Conservation (phyloP, 805 yeast species). For the Metschnikowia borealis region DNA sequence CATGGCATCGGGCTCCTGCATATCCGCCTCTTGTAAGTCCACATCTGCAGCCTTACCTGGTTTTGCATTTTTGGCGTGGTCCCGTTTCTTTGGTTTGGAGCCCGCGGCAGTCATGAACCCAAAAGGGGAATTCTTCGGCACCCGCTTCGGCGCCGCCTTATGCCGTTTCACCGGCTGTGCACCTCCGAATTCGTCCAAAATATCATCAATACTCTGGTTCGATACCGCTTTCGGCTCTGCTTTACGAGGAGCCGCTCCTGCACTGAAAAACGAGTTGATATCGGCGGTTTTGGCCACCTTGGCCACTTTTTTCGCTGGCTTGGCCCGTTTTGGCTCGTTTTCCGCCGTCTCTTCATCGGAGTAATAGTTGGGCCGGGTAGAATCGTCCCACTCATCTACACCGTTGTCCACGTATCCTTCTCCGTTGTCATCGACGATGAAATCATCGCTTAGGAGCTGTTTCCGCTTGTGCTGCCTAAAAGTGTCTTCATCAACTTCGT, state of each 20-base stretch:
- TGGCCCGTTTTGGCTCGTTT: constrained; percentile 21
- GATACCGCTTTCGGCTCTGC: constrained; percentile 19
- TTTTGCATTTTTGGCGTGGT: neutral
- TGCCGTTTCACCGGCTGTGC: constrained; percentile 11
- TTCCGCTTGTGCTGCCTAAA: constrained; percentile 74
- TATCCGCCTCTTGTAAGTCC: neutral
- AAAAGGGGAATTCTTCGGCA: constrained; percentile 30
- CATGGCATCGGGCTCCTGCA: neutral
- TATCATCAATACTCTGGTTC: constrained; percentile 18
- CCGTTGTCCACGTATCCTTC: constrained; percentile 94
- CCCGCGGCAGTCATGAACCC: constrained; percentile 26
- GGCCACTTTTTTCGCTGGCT: constrained; percentile 30
- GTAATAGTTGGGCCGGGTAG: constrained; percentile 45
- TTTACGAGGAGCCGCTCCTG: constrained; percentile 8
- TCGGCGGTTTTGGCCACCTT: constrained; percentile 43
- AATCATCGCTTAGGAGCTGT: constrained; percentile 82
- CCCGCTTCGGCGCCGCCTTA: constrained; percentile 21
- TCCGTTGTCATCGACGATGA: constrained; percentile 91
- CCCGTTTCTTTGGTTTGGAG: constrained; percentile 9
- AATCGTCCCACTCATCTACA: constrained; percentile 79
- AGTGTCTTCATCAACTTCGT: constrained; percentile 79
- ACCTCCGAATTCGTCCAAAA: constrained; percentile 17
- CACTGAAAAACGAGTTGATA: constrained; percentile 51
- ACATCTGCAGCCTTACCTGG: neutral
- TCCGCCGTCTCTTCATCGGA: constrained; percentile 51